A percentile compares a stretch with the other conserved stretches of the same genome.
phyloP scores from a whole-genome alignment of 805 yeast species.

The Barnettozyma siamensis region DNA sequence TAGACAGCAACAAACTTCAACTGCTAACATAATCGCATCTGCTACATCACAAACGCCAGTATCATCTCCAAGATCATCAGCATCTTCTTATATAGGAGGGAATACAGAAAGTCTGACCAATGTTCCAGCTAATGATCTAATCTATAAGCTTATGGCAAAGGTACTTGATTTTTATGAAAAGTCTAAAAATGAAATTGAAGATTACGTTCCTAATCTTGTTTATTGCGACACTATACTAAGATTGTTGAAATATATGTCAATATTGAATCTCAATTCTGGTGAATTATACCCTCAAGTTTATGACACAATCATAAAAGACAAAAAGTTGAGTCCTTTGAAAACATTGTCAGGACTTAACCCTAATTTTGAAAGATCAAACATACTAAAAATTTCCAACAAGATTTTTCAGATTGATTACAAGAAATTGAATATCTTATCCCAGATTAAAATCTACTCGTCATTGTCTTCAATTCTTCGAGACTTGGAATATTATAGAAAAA shows the following conservation, averaged over 20 bases:
- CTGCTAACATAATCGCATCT: constrained; percentile 8
- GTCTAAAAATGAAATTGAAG: constrained; percentile 56
- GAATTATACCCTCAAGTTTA: constrained; percentile 39
- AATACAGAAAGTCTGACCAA: constrained; percentile 3
- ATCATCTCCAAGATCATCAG: constrained; percentile 46
- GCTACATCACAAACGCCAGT: constrained; percentile 25
- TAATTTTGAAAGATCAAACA: constrained; percentile 33
- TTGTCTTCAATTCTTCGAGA: constrained; percentile 60
- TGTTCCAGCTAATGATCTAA: constrained; percentile 27
- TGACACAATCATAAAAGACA: constrained; percentile 39
- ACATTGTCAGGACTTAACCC: background rate
- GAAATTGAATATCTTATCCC: constrained; percentile 44
- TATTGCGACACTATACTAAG: constrained; percentile 69
- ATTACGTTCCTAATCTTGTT: constrained; percentile 76
- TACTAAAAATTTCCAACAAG: constrained; percentile 43
- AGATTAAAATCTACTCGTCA: constrained; percentile 57
- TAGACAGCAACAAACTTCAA: constrained; percentile 24
- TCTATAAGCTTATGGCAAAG: constrained; percentile 34
- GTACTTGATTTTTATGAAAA: constrained; percentile 39
- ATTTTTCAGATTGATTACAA: constrained; percentile 40
- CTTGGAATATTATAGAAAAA: constrained; percentile 59
- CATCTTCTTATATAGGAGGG: constrained; percentile 8
- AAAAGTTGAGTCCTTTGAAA: constrained; percentile 16
- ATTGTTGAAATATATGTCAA: constrained; percentile 53
- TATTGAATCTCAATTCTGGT: constrained; percentile 27